A percentile compares a stretch with the other conserved stretches of the same genome.
Conservation (phyloP, 179 eudicot genomes). For the Beta lomatogona region DNA sequence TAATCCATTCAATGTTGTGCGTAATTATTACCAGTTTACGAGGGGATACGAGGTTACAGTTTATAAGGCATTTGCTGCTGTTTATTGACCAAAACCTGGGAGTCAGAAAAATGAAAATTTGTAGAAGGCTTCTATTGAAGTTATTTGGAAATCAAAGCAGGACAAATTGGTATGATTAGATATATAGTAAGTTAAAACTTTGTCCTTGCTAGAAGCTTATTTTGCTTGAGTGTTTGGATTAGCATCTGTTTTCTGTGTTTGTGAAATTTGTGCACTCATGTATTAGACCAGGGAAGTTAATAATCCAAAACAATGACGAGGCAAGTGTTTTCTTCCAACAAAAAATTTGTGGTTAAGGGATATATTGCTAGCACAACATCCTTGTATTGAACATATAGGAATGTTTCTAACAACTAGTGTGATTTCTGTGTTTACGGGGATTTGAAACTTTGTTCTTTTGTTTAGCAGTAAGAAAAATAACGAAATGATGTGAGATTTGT, state of each 20-base stretch:
- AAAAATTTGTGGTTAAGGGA: too few relatives aligned
- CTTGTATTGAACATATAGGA: not conserved
- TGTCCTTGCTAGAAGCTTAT: not conserved
- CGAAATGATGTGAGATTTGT: not conserved
- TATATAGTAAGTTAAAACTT: not conserved
- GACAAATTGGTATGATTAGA: conserved; percentile 62
- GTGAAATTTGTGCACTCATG: not conserved
- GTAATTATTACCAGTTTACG: not conserved
- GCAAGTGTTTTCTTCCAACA: not conserved
- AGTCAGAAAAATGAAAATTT: conserved; percentile 86
- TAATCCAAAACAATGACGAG: not conserved
- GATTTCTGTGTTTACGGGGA: not conserved
- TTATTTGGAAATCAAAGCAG: conserved; percentile 86
- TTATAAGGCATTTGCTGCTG: conserved; percentile 61
- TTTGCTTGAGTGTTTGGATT: not conserved
- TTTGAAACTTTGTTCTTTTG: not conserved
- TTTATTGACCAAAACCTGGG: conserved; percentile 87
- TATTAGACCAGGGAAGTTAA: not conserved
- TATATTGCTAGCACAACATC: not conserved
- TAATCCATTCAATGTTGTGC: not conserved
- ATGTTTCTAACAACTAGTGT: not conserved
- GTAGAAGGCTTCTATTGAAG: conserved; percentile 86
- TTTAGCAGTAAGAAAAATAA: not conserved
- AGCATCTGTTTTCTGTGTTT: not conserved
- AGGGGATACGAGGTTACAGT: conserved; percentile 59